Evolutionary conservation across 208 protist genomes (phyloP).

Genomic region (Crithidia sp.): DNA sequence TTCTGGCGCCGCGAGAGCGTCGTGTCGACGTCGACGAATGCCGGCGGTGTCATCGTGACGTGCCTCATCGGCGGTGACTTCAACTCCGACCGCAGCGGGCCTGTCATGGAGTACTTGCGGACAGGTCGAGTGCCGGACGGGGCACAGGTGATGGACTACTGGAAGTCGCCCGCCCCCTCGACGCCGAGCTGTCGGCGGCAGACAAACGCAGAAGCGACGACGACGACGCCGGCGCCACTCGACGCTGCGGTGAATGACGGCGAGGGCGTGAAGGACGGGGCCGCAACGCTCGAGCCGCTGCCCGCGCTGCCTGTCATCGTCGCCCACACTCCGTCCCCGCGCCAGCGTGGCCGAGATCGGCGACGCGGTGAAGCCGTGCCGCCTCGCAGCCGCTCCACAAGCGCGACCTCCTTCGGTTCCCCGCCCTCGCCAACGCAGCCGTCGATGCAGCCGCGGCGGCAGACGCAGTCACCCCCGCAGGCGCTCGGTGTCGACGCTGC

Average conservation of each 20-base stretch:
- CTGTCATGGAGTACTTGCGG: slow-evolving; percentile 57
- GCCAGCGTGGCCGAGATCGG: neutral
- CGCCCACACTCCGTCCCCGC: slow-evolving; percentile 8
- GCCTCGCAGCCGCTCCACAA: neutral
- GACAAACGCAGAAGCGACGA: neutral
- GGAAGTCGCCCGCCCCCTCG: slow-evolving; percentile 20
- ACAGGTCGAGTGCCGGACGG: slow-evolving; percentile 38
- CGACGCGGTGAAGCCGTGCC: too few relatives aligned
- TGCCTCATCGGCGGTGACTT: slow-evolving; percentile 84
- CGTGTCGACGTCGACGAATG: neutral
- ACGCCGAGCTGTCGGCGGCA: neutral
- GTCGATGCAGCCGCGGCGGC: slow-evolving; percentile 9
- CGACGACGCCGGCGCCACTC: too few relatives aligned
- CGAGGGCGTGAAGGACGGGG: neutral
- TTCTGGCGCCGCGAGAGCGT: slow-evolving; percentile 13
- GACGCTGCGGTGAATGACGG: neutral
- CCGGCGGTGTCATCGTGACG: slow-evolving; percentile 25
- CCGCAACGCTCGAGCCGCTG: neutral
- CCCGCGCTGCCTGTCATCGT: neutral
- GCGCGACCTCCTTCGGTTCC: slow-evolving; percentile 7
- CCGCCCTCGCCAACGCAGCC: slow-evolving; percentile 27
- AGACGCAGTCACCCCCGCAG: slow-evolving; percentile 6
- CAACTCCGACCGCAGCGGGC: slow-evolving; percentile 68
- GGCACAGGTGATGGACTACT: slow-evolving; percentile 54
- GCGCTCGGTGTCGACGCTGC: neutral